Conservation (phyloP, 116 monocot species). For the Dioscorea cayenensis region DNA sequence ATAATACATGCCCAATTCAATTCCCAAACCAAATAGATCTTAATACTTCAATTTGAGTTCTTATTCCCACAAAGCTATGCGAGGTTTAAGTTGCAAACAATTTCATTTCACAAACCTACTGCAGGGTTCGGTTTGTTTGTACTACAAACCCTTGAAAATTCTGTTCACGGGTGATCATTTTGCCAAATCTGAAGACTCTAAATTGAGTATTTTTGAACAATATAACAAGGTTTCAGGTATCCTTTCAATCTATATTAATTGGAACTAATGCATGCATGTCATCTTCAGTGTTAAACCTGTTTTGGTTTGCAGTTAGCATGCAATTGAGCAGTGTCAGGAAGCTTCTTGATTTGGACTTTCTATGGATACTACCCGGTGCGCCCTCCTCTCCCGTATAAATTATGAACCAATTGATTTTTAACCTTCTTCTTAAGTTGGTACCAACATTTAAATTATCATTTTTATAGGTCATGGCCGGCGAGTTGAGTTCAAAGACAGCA, state of each 20-base stretch:
- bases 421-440: not conserved
- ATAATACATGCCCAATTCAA: not conserved
- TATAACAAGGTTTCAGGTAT: constrained; percentile 68
- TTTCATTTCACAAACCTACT: not conserved
- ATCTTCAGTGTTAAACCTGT: not conserved
- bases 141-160: constrained; percentile 70
- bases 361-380: constrained; percentile 83
- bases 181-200: constrained; percentile 31
- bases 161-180: constrained; percentile 88
- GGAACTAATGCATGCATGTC: not conserved
- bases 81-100: not conserved
- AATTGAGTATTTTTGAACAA: constrained; percentile 30
- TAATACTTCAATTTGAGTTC: not conserved
- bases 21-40: not conserved
- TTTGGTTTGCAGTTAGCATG: constrained; percentile 37
- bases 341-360: constrained; percentile 54
- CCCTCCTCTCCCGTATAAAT: not conserved
- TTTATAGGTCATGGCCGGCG: constrained; percentile 63
- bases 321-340: constrained; percentile 58
- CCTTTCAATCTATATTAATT: not conserved
- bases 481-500: constrained; percentile 44
- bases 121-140: constrained; percentile 84
- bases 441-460: not conserved
- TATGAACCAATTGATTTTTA: not conserved
- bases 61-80: too few species aligned